phyloP scores from a whole-genome alignment of 2,329 filamentous ascomycete species.

The Pyrenochaeta sp. region DNA sequence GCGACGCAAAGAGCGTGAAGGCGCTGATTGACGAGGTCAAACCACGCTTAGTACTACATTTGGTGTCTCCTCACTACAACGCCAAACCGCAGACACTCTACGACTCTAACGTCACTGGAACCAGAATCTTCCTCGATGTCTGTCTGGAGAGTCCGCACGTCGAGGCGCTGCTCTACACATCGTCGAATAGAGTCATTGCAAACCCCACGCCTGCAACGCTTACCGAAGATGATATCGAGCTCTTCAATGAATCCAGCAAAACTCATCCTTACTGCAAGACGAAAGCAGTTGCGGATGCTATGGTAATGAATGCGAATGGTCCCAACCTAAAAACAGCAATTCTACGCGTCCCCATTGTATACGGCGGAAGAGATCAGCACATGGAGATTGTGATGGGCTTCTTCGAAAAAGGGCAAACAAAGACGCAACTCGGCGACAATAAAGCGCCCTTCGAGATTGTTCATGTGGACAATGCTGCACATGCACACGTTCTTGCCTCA shows the following conservation, averaged over 20 bases:
- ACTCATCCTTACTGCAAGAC: slow-evolving; percentile 3
- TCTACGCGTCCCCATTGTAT: slow-evolving; percentile 5
- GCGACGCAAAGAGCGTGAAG: neutral
- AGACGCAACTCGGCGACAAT: slow-evolving; percentile 17
- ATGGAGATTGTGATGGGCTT: slow-evolving; percentile 2
- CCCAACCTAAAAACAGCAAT: neutral
- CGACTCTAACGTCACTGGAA: neutral
- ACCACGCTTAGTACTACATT: neutral
- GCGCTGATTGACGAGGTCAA: slow-evolving; percentile 2
- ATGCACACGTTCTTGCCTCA: slow-evolving; percentile 16
- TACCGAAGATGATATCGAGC: neutral
- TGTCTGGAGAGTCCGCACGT: neutral
- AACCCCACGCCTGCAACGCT: neutral
- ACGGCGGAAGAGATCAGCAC: slow-evolving; percentile 6
- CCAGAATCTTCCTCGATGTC: neutral
- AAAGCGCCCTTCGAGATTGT: slow-evolving; percentile 11
- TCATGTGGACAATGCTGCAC: slow-evolving; percentile 15
- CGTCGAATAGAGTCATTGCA: neutral
- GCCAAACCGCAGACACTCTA: neutral
- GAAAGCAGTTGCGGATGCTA: slow-evolving; percentile 16
- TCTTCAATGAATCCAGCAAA: neutral
- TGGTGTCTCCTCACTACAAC: neutral
- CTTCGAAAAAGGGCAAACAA: neutral
- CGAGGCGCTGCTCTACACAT: neutral
- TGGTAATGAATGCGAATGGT: slow-evolving; percentile 19